These are phyloP conservation scores for Cordia subcordata DNA, from an alignment of 257 asterid genomes.

Conservation along the genomic window DNA sequence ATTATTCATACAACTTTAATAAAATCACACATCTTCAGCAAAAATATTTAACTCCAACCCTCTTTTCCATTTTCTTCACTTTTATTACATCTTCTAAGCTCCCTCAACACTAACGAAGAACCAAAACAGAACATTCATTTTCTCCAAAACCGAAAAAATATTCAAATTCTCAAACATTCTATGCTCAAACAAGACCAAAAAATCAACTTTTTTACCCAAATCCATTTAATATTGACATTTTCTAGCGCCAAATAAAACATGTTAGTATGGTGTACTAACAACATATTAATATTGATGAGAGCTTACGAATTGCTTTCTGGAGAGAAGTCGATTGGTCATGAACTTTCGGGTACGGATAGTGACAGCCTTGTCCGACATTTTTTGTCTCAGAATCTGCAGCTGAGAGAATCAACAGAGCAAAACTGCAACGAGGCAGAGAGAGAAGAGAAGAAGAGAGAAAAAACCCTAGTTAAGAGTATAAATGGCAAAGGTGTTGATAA, in stretches of 20 bases:
- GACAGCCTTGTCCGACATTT: slow-evolving; percentile 2
- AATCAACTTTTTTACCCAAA: too few species aligned
- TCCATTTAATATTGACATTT: too few species aligned
- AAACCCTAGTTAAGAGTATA: not conserved
- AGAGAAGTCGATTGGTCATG: slow-evolving; percentile 4
- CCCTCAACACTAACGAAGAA: not conserved
- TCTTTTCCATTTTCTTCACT: too few species aligned
- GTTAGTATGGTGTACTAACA: too few species aligned
- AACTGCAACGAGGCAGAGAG: too few species aligned
- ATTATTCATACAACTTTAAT: not conserved
- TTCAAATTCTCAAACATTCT: too few species aligned
- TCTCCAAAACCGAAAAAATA: not conserved
- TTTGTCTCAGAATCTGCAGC: not conserved
- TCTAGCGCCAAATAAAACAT: too few species aligned
- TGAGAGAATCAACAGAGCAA: not conserved
- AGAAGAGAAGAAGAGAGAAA: not conserved
- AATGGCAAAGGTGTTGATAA: not conserved
- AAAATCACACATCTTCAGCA: not conserved
- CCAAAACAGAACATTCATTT: not conserved
- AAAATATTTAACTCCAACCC: not conserved
- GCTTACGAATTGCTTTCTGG: slow-evolving; percentile 3
- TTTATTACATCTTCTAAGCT: not conserved
- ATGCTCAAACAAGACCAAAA: too few species aligned
- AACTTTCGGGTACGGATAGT: slow-evolving; percentile 1
- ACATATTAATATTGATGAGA: too few species aligned